phyloP scores from a whole-genome alignment of 116 monocot genomes.

The Dioscorea cayenensis region DNA sequence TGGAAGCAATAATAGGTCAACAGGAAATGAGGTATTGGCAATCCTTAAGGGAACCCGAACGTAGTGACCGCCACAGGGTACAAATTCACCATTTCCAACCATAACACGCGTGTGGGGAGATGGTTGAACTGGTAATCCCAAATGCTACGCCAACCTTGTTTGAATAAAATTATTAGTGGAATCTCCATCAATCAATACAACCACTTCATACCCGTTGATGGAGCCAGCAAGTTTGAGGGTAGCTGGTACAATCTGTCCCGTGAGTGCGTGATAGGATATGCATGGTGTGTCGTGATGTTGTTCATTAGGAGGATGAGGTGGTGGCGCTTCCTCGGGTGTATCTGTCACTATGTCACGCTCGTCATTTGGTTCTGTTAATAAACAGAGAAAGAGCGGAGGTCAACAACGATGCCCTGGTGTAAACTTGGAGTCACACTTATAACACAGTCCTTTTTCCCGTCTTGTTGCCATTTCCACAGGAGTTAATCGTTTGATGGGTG shows the following conservation, averaged over 20 bases:
- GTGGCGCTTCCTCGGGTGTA: too few species aligned
- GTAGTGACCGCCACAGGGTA: neutral
- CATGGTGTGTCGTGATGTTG: neutral
- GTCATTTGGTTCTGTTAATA: too few species aligned
- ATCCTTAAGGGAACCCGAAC: neutral
- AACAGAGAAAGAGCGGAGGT: neutral
- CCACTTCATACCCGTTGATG: neutral
- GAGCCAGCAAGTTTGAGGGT: neutral
- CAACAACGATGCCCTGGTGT: neutral
- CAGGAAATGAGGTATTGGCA: neutral
- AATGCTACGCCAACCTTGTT: neutral
- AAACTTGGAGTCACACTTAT: constrained; percentile 1
- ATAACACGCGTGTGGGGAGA: neutral
- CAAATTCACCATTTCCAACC: neutral
- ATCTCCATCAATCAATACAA: neutral
- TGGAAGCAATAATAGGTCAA: neutral
- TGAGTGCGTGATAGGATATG: neutral
- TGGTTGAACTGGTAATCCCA: neutral
- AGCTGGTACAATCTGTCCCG: neutral
- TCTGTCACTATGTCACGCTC: too few species aligned
- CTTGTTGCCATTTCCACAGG: neutral
- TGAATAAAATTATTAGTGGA: neutral
- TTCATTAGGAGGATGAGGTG: neutral
- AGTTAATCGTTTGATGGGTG: neutral
- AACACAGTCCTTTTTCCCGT: neutral